phyloP scores from a whole-genome alignment of 352 stramenopile species.

The Globisporangium emineosum region DNA sequence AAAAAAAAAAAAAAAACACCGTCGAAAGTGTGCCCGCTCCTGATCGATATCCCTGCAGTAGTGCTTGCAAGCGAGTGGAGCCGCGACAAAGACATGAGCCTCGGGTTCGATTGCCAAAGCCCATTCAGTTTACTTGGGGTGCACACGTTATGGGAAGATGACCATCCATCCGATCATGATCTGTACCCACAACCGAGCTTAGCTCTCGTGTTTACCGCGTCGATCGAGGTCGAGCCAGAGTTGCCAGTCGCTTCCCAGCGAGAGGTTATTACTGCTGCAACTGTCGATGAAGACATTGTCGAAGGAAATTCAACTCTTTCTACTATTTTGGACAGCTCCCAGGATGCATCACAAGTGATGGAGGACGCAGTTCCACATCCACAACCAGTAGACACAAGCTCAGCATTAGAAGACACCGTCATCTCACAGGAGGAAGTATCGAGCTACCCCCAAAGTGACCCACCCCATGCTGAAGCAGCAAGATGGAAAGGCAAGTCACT shows the following conservation, averaged over 20 bases:
- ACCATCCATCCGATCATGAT: conserved; percentile 11
- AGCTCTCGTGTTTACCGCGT: too few relatives aligned
- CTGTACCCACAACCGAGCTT: conserved; percentile 14
- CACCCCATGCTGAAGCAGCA: background rate
- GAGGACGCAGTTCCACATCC: background rate
- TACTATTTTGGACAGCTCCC: conserved; percentile 2
- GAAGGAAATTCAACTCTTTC: background rate
- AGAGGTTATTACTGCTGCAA: background rate
- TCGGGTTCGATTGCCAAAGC: background rate
- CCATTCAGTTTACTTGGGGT: background rate
- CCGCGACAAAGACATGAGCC: too few relatives aligned
- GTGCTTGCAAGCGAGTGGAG: conserved; percentile 18
- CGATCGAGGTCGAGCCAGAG: background rate
- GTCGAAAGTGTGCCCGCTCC: conserved; percentile 7
- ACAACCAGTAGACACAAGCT: background rate
- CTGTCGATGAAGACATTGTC: background rate
- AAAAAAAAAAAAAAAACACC: background rate
- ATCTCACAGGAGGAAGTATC: background rate
- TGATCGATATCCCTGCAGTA: conserved; percentile 23
- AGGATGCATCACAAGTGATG: background rate
- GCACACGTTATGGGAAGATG: background rate
- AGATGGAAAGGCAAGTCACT: background rate
- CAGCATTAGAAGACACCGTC: background rate
- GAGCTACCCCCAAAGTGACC: too few relatives aligned
- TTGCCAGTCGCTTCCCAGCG: background rate